Base-by-base conservation (phyloP, 805 yeast genomes). In the Cephaloascus albidus region DNA sequence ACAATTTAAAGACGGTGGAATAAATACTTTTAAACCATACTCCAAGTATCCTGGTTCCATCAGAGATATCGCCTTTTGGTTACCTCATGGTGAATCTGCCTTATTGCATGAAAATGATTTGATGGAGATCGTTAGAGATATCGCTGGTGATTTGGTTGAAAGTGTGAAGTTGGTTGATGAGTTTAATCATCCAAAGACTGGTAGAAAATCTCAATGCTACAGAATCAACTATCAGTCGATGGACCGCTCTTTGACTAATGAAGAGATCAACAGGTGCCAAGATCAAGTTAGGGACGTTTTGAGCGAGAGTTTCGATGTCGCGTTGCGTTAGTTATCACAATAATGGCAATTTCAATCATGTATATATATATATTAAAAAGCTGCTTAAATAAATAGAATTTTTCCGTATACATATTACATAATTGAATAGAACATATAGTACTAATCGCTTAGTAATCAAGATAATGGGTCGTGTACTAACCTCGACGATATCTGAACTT, bases 61-160 rank as follows among this genome's bases (percentile, higher is more conserved):
- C 19, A 72, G 97, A 60, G 98, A 93, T 54, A 77, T 89, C 20
- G 85, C 97, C 8, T 93, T 90, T 58, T 93, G 97, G 97, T 63
- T 85, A 20, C 81, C 87, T 4, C 53, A 60, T 2, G 61, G 57
- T 4, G 27, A n/a, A 14, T 30, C 33, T 3, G 48, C 47, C 19
- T 44, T 54, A 0, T 54, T 85, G 31, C 97, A 90, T 52, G 84
- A 79, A 45, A 93, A 93, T 56, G 98, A 93, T 56, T 70, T 93
- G 20, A 90, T 87, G 95, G 98, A 93, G 58, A 70, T 85, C 38
- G 93, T 93, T 17, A 78, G 98, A 54, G 73, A 74, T 40, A 70
- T 72, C 34, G 96, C 93, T 6, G 94, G 93, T 3, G 95, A 87
- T 59, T 64, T 88, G 42, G 94, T 89, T 0, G 97, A 90, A 58